Conservation (phyloP, 108 stramenopile species). For the Ochromonas danica region DNA sequence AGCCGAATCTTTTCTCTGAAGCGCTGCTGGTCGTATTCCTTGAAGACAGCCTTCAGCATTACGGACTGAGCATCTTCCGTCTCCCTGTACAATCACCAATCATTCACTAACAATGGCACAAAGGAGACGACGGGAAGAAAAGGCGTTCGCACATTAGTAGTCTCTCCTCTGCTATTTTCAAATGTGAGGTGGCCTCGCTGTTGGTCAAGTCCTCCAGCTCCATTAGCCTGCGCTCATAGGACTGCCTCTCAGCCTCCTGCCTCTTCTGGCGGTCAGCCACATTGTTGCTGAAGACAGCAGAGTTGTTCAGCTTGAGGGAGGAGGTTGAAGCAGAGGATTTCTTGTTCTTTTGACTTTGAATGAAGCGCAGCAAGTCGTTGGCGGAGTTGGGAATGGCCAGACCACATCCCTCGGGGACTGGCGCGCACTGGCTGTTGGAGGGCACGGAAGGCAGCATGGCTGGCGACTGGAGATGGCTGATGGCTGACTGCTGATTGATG, state of each 20-base stretch:
- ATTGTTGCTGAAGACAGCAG: background rate
- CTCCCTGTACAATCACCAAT: constrained; percentile 26
- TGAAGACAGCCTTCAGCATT: background rate
- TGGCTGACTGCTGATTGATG: too few species aligned
- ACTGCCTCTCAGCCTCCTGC: background rate
- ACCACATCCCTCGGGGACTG: background rate
- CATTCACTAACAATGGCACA: constrained; percentile 3
- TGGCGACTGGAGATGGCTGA: too few species aligned
- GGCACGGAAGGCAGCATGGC: too few species aligned
- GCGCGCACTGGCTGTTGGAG: too few species aligned
- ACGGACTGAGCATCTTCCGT: background rate
- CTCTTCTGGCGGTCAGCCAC: background rate
- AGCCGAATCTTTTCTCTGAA: background rate
- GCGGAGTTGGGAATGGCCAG: background rate
- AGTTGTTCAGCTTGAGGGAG: background rate
- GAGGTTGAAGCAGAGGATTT: background rate
- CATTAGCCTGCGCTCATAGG: background rate
- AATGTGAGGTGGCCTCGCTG: background rate
- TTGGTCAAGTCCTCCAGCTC: background rate
- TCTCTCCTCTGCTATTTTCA: background rate
- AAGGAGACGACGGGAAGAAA: background rate
- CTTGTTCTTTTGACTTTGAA: background rate
- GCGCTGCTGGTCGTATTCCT: background rate
- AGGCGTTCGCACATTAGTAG: background rate
- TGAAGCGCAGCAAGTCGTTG: background rate